These are phyloP conservation scores for Saccharomyces hybrid DNA, from an alignment of 1,139 yeast species.

Conservation along the genomic window DNA sequence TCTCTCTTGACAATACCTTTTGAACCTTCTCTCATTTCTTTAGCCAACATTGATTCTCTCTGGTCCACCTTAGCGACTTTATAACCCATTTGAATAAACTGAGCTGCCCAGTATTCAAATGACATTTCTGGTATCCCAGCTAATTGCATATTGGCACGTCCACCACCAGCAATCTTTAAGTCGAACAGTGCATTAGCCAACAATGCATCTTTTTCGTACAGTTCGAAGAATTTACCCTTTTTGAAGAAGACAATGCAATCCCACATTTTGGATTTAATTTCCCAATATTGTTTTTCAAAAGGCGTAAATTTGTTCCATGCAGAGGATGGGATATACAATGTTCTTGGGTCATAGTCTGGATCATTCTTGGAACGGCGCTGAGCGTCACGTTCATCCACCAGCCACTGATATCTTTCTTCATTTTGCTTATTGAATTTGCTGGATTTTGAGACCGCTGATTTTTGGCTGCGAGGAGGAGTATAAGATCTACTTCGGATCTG, in stretches of 20 bases:
- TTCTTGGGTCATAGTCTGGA: slow-evolving; percentile 85
- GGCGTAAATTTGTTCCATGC: slow-evolving; percentile 95
- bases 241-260: slow-evolving; percentile 95
- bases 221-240: slow-evolving; percentile 92
- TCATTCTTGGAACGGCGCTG: slow-evolving; percentile 63
- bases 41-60: slow-evolving; percentile 80
- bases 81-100: slow-evolving; percentile 87
- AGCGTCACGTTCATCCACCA: slow-evolving; percentile 76
- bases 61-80: slow-evolving; percentile 98
- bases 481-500: neutral
- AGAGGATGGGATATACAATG: slow-evolving; percentile 72
- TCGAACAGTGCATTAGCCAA: slow-evolving; percentile 87
- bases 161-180: slow-evolving; percentile 92
- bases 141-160: slow-evolving; percentile 93
- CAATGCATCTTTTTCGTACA: slow-evolving; percentile 91
- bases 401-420: slow-evolving; percentile 90
- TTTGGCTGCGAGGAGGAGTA: slow-evolving; percentile 8
- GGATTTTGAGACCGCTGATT: slow-evolving; percentile 31
- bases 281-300: slow-evolving; percentile 97
- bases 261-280: slow-evolving; percentile 90
- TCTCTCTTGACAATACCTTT: slow-evolving; percentile 92
- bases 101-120: slow-evolving; percentile 94
- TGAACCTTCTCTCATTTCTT: slow-evolving; percentile 80
- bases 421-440: slow-evolving; percentile 57
- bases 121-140: slow-evolving; percentile 99